phyloP scores from a whole-genome alignment of 495 filamentous ascomycete genomes.

The Penicillium bialowiezense region DNA sequence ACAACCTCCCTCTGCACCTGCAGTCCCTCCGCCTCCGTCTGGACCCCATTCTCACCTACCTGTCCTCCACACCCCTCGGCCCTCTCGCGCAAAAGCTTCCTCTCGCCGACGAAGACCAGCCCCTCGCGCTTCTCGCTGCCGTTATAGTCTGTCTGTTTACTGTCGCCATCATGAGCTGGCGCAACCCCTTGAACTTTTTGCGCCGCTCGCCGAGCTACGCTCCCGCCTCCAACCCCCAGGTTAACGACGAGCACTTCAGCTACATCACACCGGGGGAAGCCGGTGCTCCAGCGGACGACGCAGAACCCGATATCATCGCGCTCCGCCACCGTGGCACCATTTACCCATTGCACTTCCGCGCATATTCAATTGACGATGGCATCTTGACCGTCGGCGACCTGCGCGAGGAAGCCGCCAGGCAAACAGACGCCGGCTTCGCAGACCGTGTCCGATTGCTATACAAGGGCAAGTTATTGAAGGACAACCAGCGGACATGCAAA shows the following conservation, averaged over 20 bases:
- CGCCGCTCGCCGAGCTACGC: constrained; percentile 46
- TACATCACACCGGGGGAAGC: constrained; percentile 76
- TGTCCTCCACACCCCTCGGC: constrained; percentile 40
- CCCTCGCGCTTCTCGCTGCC: constrained; percentile 20
- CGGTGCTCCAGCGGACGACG: constrained; percentile 33
- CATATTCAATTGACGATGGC: constrained; percentile 79
- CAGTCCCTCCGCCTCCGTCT: constrained; percentile 38
- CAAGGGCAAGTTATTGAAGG: constrained; percentile 74
- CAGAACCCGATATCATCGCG: constrained; percentile 73
- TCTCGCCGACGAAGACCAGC: constrained; percentile 25
- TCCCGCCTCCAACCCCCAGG: constrained; percentile 51
- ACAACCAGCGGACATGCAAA: constrained; percentile 60
- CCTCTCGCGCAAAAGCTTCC: constrained; percentile 27
- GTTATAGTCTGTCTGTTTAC: constrained; percentile 47
- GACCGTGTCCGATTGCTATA: constrained; percentile 71
- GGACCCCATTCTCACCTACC: constrained; percentile 30
- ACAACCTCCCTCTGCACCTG: constrained; percentile 51
- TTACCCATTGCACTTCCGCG: constrained; percentile 76
- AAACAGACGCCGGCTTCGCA: constrained; percentile 59
- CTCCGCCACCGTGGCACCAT: constrained; percentile 67
- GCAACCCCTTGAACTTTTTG: constrained; percentile 54
- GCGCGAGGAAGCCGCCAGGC: constrained; percentile 59
- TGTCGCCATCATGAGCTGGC: constrained; percentile 61
- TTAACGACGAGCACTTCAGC: constrained; percentile 74
- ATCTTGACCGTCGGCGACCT: constrained; percentile 66